phyloP scores from a whole-genome alignment of 2,329 filamentous ascomycete genomes.

The Venturiaceae sp. region DNA sequence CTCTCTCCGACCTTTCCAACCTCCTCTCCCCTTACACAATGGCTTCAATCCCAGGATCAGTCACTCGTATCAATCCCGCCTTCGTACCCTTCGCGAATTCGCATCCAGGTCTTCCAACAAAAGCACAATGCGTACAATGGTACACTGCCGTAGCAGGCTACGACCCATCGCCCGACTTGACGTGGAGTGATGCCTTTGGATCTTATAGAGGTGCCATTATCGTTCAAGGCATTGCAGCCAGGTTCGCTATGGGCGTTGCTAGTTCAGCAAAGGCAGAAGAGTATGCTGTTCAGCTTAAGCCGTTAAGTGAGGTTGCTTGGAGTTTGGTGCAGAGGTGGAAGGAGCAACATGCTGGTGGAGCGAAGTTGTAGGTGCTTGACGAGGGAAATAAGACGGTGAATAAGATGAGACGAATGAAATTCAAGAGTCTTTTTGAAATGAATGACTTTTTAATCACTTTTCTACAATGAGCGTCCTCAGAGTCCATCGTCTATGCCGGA shows the following conservation, averaged over 20 bases:
- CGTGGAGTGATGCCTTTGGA: constrained; percentile 56
- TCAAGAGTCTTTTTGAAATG: too few relatives aligned
- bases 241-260: constrained; percentile 76
- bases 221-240: constrained; percentile 85
- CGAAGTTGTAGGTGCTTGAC: neutral
- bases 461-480: too few relatives aligned
- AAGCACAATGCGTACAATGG: constrained; percentile 52
- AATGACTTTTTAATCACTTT: too few relatives aligned
- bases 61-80: constrained; percentile 28
- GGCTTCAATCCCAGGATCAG: constrained; percentile 25
- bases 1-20: constrained; percentile 83
- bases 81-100: constrained; percentile 52
- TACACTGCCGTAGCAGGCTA: constrained; percentile 62
- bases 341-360: constrained; percentile 10
- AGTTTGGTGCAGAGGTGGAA: constrained; percentile 50
- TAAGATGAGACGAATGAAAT: neutral
- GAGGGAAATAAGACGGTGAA: too few relatives aligned
- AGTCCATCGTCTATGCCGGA: too few relatives aligned
- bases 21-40: constrained; percentile 44
- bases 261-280: constrained; percentile 73
- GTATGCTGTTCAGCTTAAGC: constrained; percentile 56
- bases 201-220: constrained; percentile 51
- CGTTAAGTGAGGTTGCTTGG: constrained; percentile 75
- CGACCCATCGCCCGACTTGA: constrained; percentile 52
- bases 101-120: constrained; percentile 52